Evolutionary conservation across 352 stramenopile genomes (phyloP).

Genomic region (Pythium periplocum): DNA sequence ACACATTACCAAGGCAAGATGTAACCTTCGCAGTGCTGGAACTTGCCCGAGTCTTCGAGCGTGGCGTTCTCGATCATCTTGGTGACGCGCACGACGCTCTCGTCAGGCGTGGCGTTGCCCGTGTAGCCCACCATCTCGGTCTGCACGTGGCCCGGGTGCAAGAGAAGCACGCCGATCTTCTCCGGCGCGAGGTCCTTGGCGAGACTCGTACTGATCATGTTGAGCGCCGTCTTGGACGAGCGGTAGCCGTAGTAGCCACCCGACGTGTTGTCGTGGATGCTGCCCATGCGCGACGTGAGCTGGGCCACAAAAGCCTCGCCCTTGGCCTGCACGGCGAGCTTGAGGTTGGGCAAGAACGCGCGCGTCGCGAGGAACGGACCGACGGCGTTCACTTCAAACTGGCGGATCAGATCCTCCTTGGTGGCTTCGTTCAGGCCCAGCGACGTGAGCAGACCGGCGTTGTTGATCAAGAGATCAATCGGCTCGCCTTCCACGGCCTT

Average conservation of each 20-base stretch:
- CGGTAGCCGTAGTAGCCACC: slow-evolving; percentile 74
- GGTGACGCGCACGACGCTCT: slow-evolving; percentile 45
- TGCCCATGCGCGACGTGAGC: slow-evolving; percentile 53
- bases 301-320: slow-evolving; percentile 48
- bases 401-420: slow-evolving; percentile 46
- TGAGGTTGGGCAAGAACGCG: slow-evolving; percentile 50
- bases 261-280: slow-evolving; percentile 47
- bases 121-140: slow-evolving; percentile 51
- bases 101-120: slow-evolving; percentile 30
- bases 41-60: slow-evolving; percentile 42
- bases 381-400: slow-evolving; percentile 75
- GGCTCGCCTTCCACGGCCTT: slow-evolving; percentile 29
- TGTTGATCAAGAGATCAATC: slow-evolving; percentile 76
- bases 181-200: slow-evolving; percentile 40
- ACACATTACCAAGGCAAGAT: slow-evolving; percentile 47
- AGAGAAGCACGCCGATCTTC: slow-evolving; percentile 49
- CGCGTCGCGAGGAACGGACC: slow-evolving; percentile 60
- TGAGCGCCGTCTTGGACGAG: slow-evolving; percentile 74
- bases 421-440: slow-evolving; percentile 30
- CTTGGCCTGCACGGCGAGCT: slow-evolving; percentile 25
- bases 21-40: slow-evolving; percentile 48
- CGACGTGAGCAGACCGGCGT: slow-evolving; percentile 36
- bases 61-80: slow-evolving; percentile 49
- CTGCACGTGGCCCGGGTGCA: slow-evolving; percentile 60
- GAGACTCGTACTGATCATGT: slow-evolving; percentile 67